Base-by-base conservation (phyloP, 441 rosid species). In the Mallotus japonicus region DNA sequence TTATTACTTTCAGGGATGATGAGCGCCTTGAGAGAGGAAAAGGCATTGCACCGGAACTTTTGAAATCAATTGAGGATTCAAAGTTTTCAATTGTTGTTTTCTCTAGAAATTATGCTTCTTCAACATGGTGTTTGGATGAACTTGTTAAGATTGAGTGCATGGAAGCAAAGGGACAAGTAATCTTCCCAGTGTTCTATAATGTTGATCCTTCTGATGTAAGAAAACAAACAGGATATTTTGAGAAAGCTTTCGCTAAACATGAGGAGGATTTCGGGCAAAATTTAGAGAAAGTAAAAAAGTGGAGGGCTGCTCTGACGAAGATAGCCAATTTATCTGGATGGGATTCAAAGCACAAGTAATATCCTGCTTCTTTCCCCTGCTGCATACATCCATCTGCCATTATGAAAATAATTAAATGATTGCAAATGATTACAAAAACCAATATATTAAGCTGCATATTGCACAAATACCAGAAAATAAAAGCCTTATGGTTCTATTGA, bases 1-100 rank as follows among this genome's bases (percentile, higher is more conserved):
- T 74, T 28, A 15, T 19, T 34, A 53, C 15, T 0, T 74, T 59
- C 16, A 49, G 59, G 6, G 77, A 74, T 67, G 77, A 74, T 7
- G 13, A 8, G 3, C 50, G 24, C 11, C 72, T 74, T 15, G 68
- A 60, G 22, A 73, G 71, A 67, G 67, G 67, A 32, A 32, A 67
- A 51, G 37, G 15, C 22, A 67, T 62, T 34, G 56, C 24, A 22
- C 44, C 15, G 1, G 24, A 66, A 28, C 58, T 66, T 50, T 3
- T 66, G 14, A 51, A 49, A 66, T 57, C 70, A 8, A 66, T 66
- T 46, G 58, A 66, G 28, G 70, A 66, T 1, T 66, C 70, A 28
- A 66, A 15, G 6, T 66, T 50, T 16, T 15, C 70, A 3, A 9
- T 66, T 15, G 70, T 66, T 66, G 16, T 65, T 49, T 8, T 65